Percentiles rank a stretch among this genome's conserved stretches.
phyloP scores from a whole-genome alignment of 352 stramenopile species.

The Phytophthora pluvialis region DNA sequence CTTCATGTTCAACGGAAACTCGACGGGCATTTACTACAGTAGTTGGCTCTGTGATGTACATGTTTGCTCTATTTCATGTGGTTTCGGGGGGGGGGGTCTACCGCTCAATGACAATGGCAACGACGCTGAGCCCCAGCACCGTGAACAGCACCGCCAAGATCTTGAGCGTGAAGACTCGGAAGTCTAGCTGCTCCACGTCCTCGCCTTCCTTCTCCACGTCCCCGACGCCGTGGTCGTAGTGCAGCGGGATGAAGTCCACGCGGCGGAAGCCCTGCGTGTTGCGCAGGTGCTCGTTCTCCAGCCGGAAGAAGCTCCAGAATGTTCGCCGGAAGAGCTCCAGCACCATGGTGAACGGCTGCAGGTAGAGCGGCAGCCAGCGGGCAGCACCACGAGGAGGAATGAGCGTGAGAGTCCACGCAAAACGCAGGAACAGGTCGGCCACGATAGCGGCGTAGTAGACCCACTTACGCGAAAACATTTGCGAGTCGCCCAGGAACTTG shows the following conservation, averaged over 20 bases:
- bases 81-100: background rate
- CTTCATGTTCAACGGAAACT: background rate
- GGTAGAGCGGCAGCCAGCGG: conserved; percentile 71
- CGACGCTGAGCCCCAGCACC: conserved; percentile 56
- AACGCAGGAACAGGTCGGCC: conserved; percentile 80
- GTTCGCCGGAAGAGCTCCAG: conserved; percentile 85
- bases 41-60: background rate
- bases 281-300: conserved; percentile 88
- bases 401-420: conserved; percentile 84
- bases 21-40: background rate
- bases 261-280: conserved; percentile 87
- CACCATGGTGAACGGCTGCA: conserved; percentile 89
- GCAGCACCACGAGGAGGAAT: conserved; percentile 69
- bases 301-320: conserved; percentile 87
- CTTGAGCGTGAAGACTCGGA: conserved; percentile 54
- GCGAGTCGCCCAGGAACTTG: conserved; percentile 79
- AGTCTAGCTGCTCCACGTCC: conserved; percentile 52
- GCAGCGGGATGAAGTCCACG: conserved; percentile 84
- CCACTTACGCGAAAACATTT: conserved; percentile 87
- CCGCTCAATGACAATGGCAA: conserved; percentile 56
- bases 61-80: conserved; percentile 1
- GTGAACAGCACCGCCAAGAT: conserved; percentile 55
- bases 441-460: conserved; percentile 86
- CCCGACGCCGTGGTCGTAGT: conserved; percentile 81
- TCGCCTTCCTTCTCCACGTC: conserved; percentile 47